phyloP scores from a whole-genome alignment of 805 yeast genomes.

The Danielozyma ontarioensis region DNA sequence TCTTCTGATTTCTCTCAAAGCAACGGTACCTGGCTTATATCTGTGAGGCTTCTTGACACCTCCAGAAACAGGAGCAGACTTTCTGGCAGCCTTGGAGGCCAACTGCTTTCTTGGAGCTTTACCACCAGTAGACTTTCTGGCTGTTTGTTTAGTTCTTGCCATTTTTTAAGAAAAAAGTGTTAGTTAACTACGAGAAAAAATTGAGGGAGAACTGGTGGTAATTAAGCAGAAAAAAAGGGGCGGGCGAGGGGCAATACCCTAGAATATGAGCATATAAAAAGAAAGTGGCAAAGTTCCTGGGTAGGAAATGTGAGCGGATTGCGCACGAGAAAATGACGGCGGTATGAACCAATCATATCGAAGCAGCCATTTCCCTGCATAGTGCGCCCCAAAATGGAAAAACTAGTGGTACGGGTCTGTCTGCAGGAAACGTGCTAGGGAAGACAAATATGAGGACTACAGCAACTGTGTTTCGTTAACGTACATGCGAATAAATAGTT shows the following conservation, averaged over 20 bases:
- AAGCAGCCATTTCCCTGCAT: background rate
- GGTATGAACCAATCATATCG: background rate
- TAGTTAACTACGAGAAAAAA: background rate
- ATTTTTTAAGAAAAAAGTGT: conserved; percentile 22
- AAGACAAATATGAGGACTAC: no score
- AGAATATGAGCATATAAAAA: no score
- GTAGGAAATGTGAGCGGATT: background rate
- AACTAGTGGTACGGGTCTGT: background rate
- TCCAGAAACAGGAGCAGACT: conserved; percentile 86
- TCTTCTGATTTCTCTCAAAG: conserved; percentile 94
- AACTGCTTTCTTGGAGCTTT: conserved; percentile 93
- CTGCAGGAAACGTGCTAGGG: no score
- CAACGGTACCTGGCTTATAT: conserved; percentile 97
- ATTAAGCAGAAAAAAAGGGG: no score
- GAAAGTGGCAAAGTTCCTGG: no score
- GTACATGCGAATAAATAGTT: background rate
- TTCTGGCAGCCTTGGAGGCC: conserved; percentile 91
- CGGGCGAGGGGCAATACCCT: background rate
- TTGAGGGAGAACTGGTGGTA: background rate
- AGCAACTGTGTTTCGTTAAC: no score
- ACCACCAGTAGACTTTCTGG: conserved; percentile 95
- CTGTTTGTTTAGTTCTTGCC: conserved; percentile 95
- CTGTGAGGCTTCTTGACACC: conserved; percentile 95
- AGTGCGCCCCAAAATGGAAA: no score
- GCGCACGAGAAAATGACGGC: background rate